Evolutionary conservation across 495 filamentous ascomycete genomes (phyloP), one percentile per base, ranked within the genome.

Genomic region (Penicillium argentinense): DNA sequence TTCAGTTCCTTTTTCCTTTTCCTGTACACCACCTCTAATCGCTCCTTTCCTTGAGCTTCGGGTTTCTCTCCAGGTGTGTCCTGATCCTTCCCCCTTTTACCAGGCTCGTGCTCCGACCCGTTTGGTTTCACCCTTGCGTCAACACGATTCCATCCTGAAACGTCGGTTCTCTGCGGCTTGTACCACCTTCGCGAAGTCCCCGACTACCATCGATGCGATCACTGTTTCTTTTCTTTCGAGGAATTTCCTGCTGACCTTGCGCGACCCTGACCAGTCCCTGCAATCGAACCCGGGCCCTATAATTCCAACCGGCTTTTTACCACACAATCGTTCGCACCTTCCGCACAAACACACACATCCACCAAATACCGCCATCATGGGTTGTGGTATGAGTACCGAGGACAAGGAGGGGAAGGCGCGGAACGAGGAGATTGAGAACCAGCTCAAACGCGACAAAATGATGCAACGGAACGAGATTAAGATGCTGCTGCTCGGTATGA

Each of bases 321-420:
- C 52, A 46, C n/a, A 45, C 46, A 39, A 42, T 54, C 49, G 51
- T 59, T 54, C 28, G 42, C 17, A 36, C 33, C 16, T 18, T 33
- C 8, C 17, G 3, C 3, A 36, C 33, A 36, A 36, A 36, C 33
- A 36, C 33, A 21, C 21, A n/a, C n/a, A n/a, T 18, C 22, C 43
- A 47, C 43, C 54, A 19, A 60, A 26, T 4, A 55, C 67, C 67
- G 80, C 63, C 88, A 89, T 80, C 56, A 98, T 98, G 93, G 93
- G 93, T 85, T 98, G 93, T 71, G 91, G 91, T 71, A 96, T 96
- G 91, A 97, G 95, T 64, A 95, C 95, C 60, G 93, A 97, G 81
- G 93, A 97, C 76, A 97, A 96, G 89, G 93, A 98, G 89, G 95
- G 93, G 73, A 97, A 96, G 87, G 84, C 88, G 72, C 83, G 91